A percentile compares a stretch with the other conserved stretches of the same genome.
Evolutionary conservation across 2,329 filamentous ascomycete species (phyloP).

Genomic region (Amesomyces nigricolor): DNA sequence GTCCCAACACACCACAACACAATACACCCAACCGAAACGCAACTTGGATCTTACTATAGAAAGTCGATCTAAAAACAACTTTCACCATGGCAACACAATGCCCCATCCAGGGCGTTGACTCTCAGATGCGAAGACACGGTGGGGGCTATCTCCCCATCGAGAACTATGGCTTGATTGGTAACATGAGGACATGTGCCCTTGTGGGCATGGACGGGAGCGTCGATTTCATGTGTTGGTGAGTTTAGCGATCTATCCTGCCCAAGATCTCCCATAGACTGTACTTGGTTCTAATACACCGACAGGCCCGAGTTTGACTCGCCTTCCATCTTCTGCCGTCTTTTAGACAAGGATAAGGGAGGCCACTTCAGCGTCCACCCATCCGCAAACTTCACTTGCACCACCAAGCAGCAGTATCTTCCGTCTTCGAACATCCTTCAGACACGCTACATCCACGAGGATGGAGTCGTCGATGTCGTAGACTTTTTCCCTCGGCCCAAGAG

Average conservation of each 20-base stretch:
- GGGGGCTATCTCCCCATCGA: slow-evolving; percentile 59
- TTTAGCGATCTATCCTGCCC: not conserved
- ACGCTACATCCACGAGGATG: slow-evolving; percentile 69
- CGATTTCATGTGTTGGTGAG: slow-evolving; percentile 71
- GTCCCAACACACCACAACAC: slow-evolving; percentile 3
- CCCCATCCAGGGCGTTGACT: slow-evolving; percentile 27
- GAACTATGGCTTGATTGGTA: slow-evolving; percentile 74
- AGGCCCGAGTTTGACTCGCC: slow-evolving; percentile 77
- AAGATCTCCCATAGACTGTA: not conserved
- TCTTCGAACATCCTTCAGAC: slow-evolving; percentile 72
- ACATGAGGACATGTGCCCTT: slow-evolving; percentile 74
- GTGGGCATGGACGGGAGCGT: slow-evolving; percentile 68
- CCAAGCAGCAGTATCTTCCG: slow-evolving; percentile 72
- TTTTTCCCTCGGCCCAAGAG: slow-evolving; percentile 69
- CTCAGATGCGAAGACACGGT: slow-evolving; percentile 30
- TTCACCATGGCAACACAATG: slow-evolving; percentile 32
- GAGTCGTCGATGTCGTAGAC: slow-evolving; percentile 66
- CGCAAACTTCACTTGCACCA: slow-evolving; percentile 50
- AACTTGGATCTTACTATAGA: not conserved
- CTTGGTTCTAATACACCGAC: not conserved
- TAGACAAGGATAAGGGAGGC: slow-evolving; percentile 70
- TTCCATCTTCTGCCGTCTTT: slow-evolving; percentile 65
- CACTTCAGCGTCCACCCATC: slow-evolving; percentile 63
- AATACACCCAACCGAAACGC: not conserved
- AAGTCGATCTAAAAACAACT: not conserved